phyloP scores from a whole-genome alignment of 768 basidiomycete species.

The Tricholoma sp. region DNA sequence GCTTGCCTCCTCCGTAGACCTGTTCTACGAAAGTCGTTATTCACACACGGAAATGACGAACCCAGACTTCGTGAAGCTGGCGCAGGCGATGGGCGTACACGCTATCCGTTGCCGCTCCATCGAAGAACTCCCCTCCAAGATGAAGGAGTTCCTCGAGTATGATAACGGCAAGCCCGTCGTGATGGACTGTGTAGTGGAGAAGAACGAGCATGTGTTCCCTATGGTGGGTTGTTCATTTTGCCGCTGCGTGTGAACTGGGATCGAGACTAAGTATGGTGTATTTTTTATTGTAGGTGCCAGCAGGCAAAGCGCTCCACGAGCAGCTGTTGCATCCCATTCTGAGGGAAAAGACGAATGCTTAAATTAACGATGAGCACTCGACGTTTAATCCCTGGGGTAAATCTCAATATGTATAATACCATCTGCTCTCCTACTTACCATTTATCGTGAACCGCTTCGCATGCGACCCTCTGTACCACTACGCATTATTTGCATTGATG shows the following conservation, averaged over 20 bases:
- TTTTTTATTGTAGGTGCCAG: constrained; percentile 55
- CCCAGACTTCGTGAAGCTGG: constrained; percentile 90
- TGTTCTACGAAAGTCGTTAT: constrained; percentile 96
- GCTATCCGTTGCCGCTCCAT: constrained; percentile 69
- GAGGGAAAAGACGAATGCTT: constrained; percentile 15
- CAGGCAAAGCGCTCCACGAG: constrained; percentile 93
- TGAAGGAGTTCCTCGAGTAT: constrained; percentile 99
- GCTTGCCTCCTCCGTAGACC: constrained; percentile 38
- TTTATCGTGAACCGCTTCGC: not conserved
- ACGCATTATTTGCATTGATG: not conserved
- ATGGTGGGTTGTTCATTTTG: constrained; percentile 49
- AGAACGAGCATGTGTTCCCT: constrained; percentile 84
- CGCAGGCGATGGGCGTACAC: constrained; percentile 88
- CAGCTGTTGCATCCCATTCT: constrained; percentile 67
- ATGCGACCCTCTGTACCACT: not conserved
- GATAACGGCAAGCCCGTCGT: constrained; percentile 82
- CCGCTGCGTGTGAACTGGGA: no score
- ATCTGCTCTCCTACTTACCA: not conserved
- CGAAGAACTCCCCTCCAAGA: constrained; percentile 84
- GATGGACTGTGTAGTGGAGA: constrained; percentile 85
- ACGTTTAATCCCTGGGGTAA: not conserved
- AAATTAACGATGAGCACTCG: not conserved
- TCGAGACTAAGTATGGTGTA: constrained; percentile 2
- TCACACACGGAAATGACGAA: constrained; percentile 95
- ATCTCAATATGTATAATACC: not conserved